These are phyloP conservation scores for Pulveroboletus frians DNA, from an alignment of 768 basidiomycete species.

Conservation along the genomic window DNA sequence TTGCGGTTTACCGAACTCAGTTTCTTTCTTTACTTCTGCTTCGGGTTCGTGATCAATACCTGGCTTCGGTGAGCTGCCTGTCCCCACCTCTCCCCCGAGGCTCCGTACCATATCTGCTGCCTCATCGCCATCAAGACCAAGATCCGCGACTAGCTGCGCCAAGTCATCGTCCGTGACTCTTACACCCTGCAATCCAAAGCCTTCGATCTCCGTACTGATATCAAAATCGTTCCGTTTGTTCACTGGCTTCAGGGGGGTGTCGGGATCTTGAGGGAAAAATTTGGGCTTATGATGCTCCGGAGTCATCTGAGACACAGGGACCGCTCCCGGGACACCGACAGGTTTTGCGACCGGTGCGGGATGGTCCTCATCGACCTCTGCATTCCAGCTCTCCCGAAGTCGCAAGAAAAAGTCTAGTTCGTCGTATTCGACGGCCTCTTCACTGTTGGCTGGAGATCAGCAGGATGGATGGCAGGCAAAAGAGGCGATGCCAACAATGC, in stretches of 20 bases:
- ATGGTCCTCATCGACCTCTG: constrained; percentile 53
- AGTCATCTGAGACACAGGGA: constrained; percentile 72
- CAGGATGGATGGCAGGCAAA: not conserved
- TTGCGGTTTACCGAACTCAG: not conserved
- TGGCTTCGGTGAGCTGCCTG: constrained; percentile 9
- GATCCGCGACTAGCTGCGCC: constrained; percentile 60
- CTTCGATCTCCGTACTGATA: constrained; percentile 61
- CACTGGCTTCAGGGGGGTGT: constrained; percentile 48
- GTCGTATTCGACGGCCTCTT: constrained; percentile 78
- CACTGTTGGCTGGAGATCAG: constrained; percentile 40
- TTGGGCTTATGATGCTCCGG: constrained; percentile 64
- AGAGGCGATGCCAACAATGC: constrained; percentile 55
- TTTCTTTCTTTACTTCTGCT: constrained; percentile 4
- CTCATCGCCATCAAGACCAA: constrained; percentile 74
- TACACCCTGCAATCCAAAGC: constrained; percentile 71
- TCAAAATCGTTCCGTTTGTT: constrained; percentile 61
- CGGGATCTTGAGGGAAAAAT: constrained; percentile 41
- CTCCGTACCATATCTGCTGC: constrained; percentile 71
- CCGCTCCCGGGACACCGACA: constrained; percentile 78
- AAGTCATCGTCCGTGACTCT: constrained; percentile 75
- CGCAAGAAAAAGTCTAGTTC: constrained; percentile 70
- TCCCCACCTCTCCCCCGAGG: constrained; percentile 34
- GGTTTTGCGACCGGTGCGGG: constrained; percentile 51
- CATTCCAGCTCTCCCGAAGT: constrained; percentile 65
- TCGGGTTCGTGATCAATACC: constrained; percentile 6